Evolutionary conservation across 306 rosid species (phyloP), one percentile per base, ranked within the genome.

Genomic region (Dryas drummondii): DNA sequence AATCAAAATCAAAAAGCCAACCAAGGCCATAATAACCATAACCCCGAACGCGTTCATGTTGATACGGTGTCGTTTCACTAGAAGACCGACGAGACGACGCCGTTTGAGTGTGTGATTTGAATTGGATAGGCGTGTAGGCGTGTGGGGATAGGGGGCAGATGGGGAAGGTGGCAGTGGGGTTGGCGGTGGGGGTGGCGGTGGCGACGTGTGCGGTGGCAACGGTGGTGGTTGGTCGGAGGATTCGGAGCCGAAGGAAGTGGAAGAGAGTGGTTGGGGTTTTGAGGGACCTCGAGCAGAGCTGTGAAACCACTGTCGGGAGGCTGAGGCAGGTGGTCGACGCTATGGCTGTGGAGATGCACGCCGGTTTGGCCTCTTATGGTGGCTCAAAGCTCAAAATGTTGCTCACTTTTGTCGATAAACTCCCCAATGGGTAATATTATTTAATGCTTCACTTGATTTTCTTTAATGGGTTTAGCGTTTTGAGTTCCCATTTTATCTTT

Each of bases 341-440:
- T 40, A 86, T 93, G 97, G 97, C 97, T 0, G 98, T 93, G 32
- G 98, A 93, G 96, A 93, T 93, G 98, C 98, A 91, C 86, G 98
- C 98, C 42, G 98, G 98, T 45, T 84, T 93, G 72, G 98, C 98
- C 27, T 91, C 98, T 27, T 93, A 91, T 81, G 97, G 98, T 71
- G 98, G 98, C 76, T 93, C 98, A 22, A 93, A 91, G 87, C 98
- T 93, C 87, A 91, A 89, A 91, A 93, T 93, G 98, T 85, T 93
- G 70, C 93, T 93, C 90, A 91, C 97, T 13, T 93, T 76, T 76
- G 96, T 93, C 13, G 98, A 91, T 84, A 81, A 80, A 69, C 92
- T 93, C 5, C 98, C 98, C 16, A 88, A 85, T 82, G 98, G 98
- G 98, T 93, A 93, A 74, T 74, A 71, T 16, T 9, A 57, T n/a